Evolutionary conservation across 495 filamentous ascomycete species (phyloP).

Genomic region (Tuber brumale): DNA sequence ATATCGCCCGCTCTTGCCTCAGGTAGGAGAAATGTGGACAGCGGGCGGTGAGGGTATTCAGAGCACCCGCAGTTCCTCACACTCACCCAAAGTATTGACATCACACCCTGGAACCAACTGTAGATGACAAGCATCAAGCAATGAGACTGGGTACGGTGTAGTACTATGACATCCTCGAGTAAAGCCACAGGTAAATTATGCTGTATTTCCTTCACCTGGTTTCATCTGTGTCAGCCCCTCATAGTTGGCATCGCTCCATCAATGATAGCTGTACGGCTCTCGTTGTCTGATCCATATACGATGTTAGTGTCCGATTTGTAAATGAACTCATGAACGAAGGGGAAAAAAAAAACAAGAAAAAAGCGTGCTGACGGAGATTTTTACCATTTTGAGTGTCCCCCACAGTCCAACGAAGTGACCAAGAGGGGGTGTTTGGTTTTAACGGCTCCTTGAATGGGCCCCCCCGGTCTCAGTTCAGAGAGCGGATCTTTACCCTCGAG

Average conservation of each 20-base stretch:
- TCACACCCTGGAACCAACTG: not conserved
- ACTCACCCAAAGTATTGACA: not conserved
- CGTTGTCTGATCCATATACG: not conserved
- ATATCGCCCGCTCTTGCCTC: not conserved
- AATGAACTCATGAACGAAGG: not conserved
- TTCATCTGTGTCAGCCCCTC: not conserved
- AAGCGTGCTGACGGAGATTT: not conserved
- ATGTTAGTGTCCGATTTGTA: not conserved
- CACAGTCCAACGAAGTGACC: not conserved
- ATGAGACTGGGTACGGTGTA: not conserved
- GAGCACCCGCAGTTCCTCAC: not conserved
- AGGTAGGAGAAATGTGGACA: not conserved
- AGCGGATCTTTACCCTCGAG: not conserved
- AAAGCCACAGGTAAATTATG: not conserved
- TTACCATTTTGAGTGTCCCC: not conserved
- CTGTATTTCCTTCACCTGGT: not conserved
- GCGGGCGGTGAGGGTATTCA: not conserved
- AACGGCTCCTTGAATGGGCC: not conserved
- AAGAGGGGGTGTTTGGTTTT: not conserved
- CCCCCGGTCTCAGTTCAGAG: not conserved
- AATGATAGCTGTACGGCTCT: not conserved
- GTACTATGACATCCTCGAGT: not conserved
- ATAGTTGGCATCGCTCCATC: not conserved
- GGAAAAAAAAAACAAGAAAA: not conserved
- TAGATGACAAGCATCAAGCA: not conserved